Conservation (phyloP, 23 red algal genomes). For the Cyanidioschyzon merolae region DNA sequence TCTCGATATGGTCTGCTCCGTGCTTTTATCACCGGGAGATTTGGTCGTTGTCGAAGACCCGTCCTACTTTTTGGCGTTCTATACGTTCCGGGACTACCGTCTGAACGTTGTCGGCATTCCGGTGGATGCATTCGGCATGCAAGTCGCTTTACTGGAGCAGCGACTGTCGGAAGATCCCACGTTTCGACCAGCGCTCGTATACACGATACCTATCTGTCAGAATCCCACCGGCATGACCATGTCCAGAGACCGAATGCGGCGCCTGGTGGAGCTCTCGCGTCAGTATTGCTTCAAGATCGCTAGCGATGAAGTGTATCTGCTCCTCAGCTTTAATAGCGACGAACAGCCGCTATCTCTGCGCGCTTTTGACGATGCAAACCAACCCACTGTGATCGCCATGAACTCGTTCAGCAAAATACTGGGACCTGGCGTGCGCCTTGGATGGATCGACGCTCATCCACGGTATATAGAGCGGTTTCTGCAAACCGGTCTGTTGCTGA, state of each 20-base stretch:
- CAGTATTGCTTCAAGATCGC: constrained; percentile 62
- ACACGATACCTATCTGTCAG: constrained; percentile 66
- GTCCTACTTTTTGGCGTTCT: constrained; percentile 63
- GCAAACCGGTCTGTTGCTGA: constrained; percentile 32
- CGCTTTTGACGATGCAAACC: constrained; percentile 35
- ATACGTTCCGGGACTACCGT: constrained; percentile 43
- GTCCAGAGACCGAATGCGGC: constrained; percentile 32
- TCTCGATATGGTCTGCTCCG: constrained; percentile 28
- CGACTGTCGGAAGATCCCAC: constrained; percentile 19
- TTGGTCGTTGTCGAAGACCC: constrained; percentile 46
- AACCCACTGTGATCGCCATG: constrained; percentile 47
- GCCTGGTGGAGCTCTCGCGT: constrained; percentile 48
- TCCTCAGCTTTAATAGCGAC: constrained; percentile 29
- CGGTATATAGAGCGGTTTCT: constrained; percentile 35
- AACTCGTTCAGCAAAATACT: constrained; percentile 73
- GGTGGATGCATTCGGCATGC: constrained; percentile 49
- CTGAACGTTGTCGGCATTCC: constrained; percentile 30
- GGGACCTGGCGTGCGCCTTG: constrained; percentile 65
- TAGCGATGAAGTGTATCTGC: constrained; percentile 67
- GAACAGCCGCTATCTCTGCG: constrained; percentile 30
- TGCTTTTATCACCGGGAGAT: constrained; percentile 31
- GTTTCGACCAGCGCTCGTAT: constrained; percentile 38
- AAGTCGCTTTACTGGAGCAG: constrained; percentile 26
- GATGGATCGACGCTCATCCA: constrained; percentile 47
- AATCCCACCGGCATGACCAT: constrained; percentile 63